Base-by-base conservation (phyloP, 2,329 filamentous ascomycete species). In the Sclerotinia trifoliorum region DNA sequence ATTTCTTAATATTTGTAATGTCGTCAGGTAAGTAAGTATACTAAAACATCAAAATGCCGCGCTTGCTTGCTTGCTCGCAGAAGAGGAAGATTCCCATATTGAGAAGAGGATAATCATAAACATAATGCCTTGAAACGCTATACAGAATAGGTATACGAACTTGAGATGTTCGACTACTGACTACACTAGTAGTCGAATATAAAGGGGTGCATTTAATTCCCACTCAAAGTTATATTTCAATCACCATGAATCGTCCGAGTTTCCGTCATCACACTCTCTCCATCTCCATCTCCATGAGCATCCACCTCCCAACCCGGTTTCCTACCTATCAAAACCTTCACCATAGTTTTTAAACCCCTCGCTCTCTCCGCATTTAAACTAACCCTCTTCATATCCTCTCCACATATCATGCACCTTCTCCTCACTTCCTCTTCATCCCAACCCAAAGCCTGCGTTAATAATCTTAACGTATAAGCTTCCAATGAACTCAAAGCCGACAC, bases 351-450 rank as follows among this genome's bases (percentile, higher is more conserved):
- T 29, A 76, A 66, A 0, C 76, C 76, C 8, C 70, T 68, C 4
- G 70, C 69, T 26, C 60, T 73, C 32, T 71, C 68, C 2, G 65
- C 66, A 69, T 77, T 72, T 32, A 72, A 49, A 21, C 70, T 71
- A 10, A 77, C 61, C 2, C 24, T 62, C 60, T 65, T 71, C 15
- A 75, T 52, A 1, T 70, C 65, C 5, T 71, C 52, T 11, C 61
- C 61, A 21, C 75, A 68, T 1, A 35, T 26, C 15, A 71, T 56
- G 63, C 70, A 72, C 13, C 69, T 63, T 39, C 51, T 66, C 35
- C 66, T 71, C 17, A 77, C 72, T 49, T 74, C 70, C 1, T 73
- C 72, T 15, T 72, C 65, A 17, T 71, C 66, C 75, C 74, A 77
- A 0, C 73, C 73, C 39, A 74, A n/a, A n/a, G 67, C 63, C 66